Evolutionary conservation across 2,329 filamentous ascomycete genomes (phyloP).

Genomic region (Sphaerulina musiva): DNA sequence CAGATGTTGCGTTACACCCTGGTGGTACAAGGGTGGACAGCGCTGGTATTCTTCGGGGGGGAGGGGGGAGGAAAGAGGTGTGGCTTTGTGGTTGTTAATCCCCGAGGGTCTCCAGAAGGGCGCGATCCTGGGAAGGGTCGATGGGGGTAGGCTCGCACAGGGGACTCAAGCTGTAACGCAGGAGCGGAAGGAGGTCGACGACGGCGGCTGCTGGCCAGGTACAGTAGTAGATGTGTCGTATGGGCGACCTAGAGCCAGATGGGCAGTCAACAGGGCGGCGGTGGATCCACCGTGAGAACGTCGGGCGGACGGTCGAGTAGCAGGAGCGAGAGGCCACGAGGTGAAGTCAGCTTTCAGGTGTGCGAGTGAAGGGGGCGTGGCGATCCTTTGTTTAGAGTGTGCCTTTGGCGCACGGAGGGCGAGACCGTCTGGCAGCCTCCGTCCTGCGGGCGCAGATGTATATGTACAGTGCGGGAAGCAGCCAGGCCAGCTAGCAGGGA

Average conservation of each 20-base stretch:
- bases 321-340: slow-evolving; percentile 12
- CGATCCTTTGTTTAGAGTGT: slow-evolving; percentile 47
- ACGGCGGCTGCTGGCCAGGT: background rate
- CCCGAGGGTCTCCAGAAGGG: slow-evolving; percentile 28
- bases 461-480: slow-evolving; percentile 22
- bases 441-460: slow-evolving; percentile 26
- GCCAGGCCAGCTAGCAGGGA: slow-evolving; percentile 18
- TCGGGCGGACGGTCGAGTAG: background rate
- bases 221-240: background rate
- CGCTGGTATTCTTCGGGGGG: slow-evolving; percentile 19
- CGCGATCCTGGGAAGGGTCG: slow-evolving; percentile 29
- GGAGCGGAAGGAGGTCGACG: background rate
- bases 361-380: slow-evolving; percentile 34
- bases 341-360: slow-evolving; percentile 23
- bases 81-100: slow-evolving; percentile 34
- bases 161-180: slow-evolving; percentile 8
- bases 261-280: background rate
- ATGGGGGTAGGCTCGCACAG: background rate
- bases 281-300: background rate
- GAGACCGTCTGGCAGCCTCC: slow-evolving; percentile 35
- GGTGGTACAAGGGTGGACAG: slow-evolving; percentile 29
- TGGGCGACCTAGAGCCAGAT: background rate
- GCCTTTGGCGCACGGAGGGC: slow-evolving; percentile 43
- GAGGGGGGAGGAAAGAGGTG: too few species aligned
- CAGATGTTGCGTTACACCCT: slow-evolving; percentile 42